Percentiles rank a stretch among this genome's conserved stretches.
Conservation (phyloP, 495 filamentous ascomycete genomes). For the Umbilicaria muhlenbergii region DNA sequence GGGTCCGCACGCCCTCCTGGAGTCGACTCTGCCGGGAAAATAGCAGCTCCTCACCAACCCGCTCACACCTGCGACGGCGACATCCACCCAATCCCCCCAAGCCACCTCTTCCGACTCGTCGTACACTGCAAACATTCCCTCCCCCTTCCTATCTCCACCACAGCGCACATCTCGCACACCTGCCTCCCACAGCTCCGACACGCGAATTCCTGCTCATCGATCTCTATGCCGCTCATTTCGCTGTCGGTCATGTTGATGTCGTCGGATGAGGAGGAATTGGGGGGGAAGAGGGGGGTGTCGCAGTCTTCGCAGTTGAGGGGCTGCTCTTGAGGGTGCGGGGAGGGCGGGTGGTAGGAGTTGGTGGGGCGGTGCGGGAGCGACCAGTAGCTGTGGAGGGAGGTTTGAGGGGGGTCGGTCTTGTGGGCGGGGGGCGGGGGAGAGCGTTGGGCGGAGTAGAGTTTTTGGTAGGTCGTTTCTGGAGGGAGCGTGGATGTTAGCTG, state of each 20-base stretch:
- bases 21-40: too few species aligned
- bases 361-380: slow-evolving; percentile 2
- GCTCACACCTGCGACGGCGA: background rate
- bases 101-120: slow-evolving; percentile 8
- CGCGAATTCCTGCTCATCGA: slow-evolving; percentile 1
- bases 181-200: slow-evolving; percentile 9
- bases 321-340: background rate
- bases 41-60: too few species aligned
- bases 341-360: background rate
- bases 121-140: slow-evolving; percentile 13
- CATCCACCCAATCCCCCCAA: slow-evolving; percentile 11
- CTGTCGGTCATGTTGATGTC: slow-evolving; percentile 3
- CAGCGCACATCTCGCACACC: slow-evolving; percentile 14
- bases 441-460: slow-evolving; percentile 32
- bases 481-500: background rate
- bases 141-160: slow-evolving; percentile 10
- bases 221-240: slow-evolving; percentile 1
- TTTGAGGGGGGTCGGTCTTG: background rate
- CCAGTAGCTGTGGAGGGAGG: slow-evolving; percentile 8
- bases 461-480: slow-evolving; percentile 17
- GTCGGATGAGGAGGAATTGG: background rate
- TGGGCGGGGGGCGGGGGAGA: slow-evolving; percentile 13
- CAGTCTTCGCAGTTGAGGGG: slow-evolving; percentile 11
- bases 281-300: slow-evolving; percentile 2
- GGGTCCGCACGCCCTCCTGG: too few species aligned